Conservation (phyloP, 1,284 basidiomycete genomes). For the Cutaneotrichosporon cyanovorans region DNA sequence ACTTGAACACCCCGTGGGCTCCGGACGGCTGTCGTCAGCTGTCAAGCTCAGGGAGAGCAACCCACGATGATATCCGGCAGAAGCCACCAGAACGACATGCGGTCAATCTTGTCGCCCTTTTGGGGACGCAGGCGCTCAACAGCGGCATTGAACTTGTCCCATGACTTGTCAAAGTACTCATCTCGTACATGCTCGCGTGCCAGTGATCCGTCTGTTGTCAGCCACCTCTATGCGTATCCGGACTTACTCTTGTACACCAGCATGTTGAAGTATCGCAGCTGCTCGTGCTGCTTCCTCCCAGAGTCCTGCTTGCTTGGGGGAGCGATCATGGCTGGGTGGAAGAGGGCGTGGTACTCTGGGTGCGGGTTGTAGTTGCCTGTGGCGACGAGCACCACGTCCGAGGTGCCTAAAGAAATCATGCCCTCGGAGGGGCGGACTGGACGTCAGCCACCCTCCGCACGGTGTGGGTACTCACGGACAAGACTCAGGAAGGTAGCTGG, state of each 20-base stretch:
- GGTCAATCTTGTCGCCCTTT: conserved; percentile 44
- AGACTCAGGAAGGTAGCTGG: conserved; percentile 77
- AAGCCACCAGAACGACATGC: conserved; percentile 48
- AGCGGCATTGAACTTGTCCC: conserved; percentile 65
- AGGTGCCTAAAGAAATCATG: conserved; percentile 82
- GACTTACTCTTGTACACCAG: conserved; percentile 48
- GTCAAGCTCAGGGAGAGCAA: conserved; percentile 64
- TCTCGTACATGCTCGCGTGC: conserved; percentile 74
- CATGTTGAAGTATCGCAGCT: conserved; percentile 47
- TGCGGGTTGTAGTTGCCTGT: conserved; percentile 47
- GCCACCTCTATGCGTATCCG: conserved; percentile 41
- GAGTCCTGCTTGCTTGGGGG: conserved; percentile 18
- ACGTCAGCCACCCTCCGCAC: conserved; percentile 44
- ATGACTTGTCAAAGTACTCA: conserved; percentile 56
- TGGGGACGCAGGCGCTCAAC: conserved; percentile 45
- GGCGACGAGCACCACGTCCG: conserved; percentile 76
- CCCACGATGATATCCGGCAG: conserved; percentile 53
- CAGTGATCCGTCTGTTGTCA: conserved; percentile 65
- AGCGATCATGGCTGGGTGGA: conserved; percentile 46
- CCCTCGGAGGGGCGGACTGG: conserved; percentile 63
- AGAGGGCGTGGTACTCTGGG: conserved; percentile 49
- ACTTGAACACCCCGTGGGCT: conserved; percentile 36
- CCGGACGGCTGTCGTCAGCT: conserved; percentile 25
- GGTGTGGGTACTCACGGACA: conserved; percentile 34
- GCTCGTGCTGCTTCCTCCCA: conserved; percentile 11